Evolutionary conservation across 495 filamentous ascomycete species (phyloP), one percentile per base, ranked within the genome.

Genomic region (Neurospora cerealis): DNA sequence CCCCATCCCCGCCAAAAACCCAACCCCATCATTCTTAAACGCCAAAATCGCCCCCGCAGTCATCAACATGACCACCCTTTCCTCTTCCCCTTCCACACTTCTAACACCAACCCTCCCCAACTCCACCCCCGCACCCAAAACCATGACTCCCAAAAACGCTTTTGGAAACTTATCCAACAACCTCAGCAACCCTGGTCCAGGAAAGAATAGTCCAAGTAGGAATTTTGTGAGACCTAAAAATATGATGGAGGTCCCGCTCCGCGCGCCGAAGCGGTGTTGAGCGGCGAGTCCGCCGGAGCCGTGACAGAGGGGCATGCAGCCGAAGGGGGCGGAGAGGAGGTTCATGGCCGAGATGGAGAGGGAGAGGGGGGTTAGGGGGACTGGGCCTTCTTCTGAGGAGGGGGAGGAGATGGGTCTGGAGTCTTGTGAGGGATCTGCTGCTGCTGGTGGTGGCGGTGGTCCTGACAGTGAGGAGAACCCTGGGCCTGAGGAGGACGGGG

Each of bases 271-370:
- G 4, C 93, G 89, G 77, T 93, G 92, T 79, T 97, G 95, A 1
- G 90, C 95, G 3, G 95, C 95, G 1, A 98, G 84, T 0, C 95
- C 95, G 3, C 95, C 95, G 15, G 93, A 93, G 5, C 95, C 95
- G 78, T 98, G 95, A 77, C 95, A 98, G 3, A 97, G 92, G 6
- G 95, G 95, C 95, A 98, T 98, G 0, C 91, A 92, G 38, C 94
- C 95, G 79, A 97, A 96, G 91, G 92, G 95, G 81, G 91, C 94
- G 8, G 92, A 91, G 6, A 92, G 75, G 7, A 98, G 82, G 79
- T 98, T 98, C 90, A 97, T 96, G 5, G 81, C 75, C 0, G 89
- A 89, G 9, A 98, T 92, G 62, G 92, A 95, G 70, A 96, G 77
- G 0, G 94, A 95, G 24, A 98, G 85, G 2, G 88, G 84, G 0